phyloP scores from a whole-genome alignment of 768 basidiomycete species.

The Podaxis rugospora region DNA sequence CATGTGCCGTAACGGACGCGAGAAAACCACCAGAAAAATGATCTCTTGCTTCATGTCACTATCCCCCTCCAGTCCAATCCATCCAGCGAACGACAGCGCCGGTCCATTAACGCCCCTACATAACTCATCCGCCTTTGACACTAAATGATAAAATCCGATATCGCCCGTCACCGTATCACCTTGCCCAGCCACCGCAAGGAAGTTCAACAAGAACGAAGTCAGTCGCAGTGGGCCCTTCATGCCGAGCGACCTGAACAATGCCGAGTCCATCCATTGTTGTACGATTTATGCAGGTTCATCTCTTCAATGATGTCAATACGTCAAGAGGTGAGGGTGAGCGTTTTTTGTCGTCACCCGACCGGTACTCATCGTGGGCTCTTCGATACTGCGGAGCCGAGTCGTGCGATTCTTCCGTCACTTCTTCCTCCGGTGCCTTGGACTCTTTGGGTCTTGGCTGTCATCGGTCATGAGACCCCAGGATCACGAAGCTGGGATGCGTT shows the following conservation, averaged over 20 bases:
- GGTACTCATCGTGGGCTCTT: background rate
- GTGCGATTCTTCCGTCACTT: background rate
- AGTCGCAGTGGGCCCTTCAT: background rate
- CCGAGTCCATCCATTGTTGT: background rate
- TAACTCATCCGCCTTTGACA: background rate
- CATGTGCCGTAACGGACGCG: background rate
- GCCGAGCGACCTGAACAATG: background rate
- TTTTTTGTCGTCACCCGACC: conserved; percentile 1
- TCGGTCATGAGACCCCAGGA: background rate
- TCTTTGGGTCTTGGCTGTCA: background rate
- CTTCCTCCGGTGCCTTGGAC: background rate
- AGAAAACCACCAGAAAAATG: conserved; percentile 17
- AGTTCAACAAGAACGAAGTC: background rate
- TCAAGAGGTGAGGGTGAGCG: background rate
- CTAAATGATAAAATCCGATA: background rate
- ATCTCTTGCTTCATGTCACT: conserved; percentile 14
- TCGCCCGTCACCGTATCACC: background rate
- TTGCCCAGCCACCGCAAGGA: background rate
- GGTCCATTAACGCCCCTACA: conserved; percentile 3
- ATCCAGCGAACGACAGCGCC: conserved; percentile 14
- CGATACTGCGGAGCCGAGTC: background rate
- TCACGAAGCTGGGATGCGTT: background rate
- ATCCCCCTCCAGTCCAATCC: conserved; percentile 27
- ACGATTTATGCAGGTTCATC: too few species aligned
- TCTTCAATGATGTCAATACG: too few species aligned